Percentiles rank a stretch among this genome's conserved stretches.
Conservation (phyloP, 202 grass and related monocot species). For the Panicum hallii region DNA sequence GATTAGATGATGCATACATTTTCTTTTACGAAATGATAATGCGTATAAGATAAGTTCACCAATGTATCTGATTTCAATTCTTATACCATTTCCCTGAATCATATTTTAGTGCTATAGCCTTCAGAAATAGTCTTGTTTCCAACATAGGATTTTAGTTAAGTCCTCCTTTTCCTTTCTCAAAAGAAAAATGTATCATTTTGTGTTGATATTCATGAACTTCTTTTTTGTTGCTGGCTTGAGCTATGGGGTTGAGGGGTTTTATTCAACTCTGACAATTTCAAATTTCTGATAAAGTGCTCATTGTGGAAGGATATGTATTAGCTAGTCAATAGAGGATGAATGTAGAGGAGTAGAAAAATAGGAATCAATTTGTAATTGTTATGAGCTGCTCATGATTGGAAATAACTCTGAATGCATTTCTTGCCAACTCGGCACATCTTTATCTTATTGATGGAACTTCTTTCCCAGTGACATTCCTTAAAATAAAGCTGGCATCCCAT, state of each 20-base stretch:
- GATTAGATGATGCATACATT: not conserved
- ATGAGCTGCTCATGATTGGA: not conserved
- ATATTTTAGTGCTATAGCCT: not conserved
- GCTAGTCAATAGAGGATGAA: not conserved
- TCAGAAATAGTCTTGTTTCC: not conserved
- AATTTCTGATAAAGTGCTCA: not conserved
- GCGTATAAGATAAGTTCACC: not conserved
- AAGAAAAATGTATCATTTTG: not conserved
- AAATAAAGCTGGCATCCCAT: not conserved
- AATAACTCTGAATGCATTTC: constrained; percentile 33
- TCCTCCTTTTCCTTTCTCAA: constrained; percentile 4
- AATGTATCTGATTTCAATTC: not conserved
- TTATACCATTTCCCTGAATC: not conserved
- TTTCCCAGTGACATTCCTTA: not conserved
- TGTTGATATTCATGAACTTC: not conserved
- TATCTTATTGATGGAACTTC: constrained; percentile 14
- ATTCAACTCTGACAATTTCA: not conserved
- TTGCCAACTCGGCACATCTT: constrained; percentile 7
- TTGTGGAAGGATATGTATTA: not conserved
- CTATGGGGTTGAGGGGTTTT: not conserved
- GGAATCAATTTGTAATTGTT: not conserved
- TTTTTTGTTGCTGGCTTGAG: not conserved
- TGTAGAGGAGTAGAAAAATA: constrained; percentile 11
- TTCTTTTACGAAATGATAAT: not conserved
- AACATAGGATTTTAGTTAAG: not conserved